A percentile compares a stretch with the other conserved stretches of the same genome.
Conservation (phyloP, 176 grass and related monocot species). For the Avena insularis region DNA sequence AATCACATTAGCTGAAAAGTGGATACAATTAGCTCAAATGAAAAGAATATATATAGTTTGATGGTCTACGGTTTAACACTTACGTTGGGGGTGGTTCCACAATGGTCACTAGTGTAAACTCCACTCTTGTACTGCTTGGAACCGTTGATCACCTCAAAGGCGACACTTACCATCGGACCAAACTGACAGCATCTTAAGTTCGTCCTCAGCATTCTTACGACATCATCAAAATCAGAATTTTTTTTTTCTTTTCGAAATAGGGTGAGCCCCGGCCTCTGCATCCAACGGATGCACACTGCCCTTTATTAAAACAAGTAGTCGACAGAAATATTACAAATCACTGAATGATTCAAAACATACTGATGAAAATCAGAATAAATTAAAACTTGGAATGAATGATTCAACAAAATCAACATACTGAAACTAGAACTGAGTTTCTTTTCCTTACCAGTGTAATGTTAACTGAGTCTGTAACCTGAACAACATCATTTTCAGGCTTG, state of each 20-base stretch:
- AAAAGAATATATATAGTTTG: not conserved
- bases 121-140: constrained; percentile 85
- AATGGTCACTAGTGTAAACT: constrained; percentile 82
- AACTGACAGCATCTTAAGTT: constrained; percentile 81
- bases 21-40: constrained; percentile 3
- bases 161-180: constrained; percentile 95
- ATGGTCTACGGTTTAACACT: constrained; percentile 38
- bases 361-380: constrained; percentile 21
- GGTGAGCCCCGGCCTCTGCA: too few relatives aligned
- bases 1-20: not conserved
- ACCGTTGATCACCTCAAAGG: constrained; percentile 67
- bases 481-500: constrained; percentile 60
- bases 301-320: too few relatives aligned
- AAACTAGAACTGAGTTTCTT: constrained; percentile 24
- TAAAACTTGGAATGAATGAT: not conserved
- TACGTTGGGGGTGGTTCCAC: constrained; percentile 73
- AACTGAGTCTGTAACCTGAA: constrained; percentile 73
- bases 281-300: too few relatives aligned
- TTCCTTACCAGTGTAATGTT: constrained; percentile 87
- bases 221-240: not conserved
- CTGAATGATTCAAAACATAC: not conserved
- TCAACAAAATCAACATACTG: not conserved
- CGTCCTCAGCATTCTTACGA: constrained; percentile 81
- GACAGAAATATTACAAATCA: too few relatives aligned
- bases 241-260: too few relatives aligned